Conservation (phyloP, 2,329 filamentous ascomycete genomes). For the Paecilomyces dactylethromorphus region DNA sequence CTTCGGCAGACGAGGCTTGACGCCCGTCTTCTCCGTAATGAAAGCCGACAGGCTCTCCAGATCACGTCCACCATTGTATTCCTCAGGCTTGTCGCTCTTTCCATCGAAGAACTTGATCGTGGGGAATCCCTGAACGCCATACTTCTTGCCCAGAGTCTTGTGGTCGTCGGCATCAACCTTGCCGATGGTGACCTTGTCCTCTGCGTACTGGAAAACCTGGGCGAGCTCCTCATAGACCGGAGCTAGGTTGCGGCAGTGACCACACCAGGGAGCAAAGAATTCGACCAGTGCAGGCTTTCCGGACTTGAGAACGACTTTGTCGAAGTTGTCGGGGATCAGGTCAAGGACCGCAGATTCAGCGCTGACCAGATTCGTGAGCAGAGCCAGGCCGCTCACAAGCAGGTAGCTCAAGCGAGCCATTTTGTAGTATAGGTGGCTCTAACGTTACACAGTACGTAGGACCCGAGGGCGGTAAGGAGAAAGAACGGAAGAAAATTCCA, state of each 20-base stretch:
- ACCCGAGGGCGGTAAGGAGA: neutral
- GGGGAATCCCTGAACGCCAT: constrained; percentile 88
- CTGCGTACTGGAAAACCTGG: constrained; percentile 61
- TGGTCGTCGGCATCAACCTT: constrained; percentile 95
- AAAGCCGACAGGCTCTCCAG: constrained; percentile 77
- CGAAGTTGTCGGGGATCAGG: constrained; percentile 85
- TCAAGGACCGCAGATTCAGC: constrained; percentile 80
- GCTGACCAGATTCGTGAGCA: constrained; percentile 49
- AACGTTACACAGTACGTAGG: neutral
- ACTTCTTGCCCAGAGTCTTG: constrained; percentile 74
- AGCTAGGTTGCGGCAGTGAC: constrained; percentile 96
- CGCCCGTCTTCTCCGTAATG: constrained; percentile 77
- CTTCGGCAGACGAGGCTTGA: constrained; percentile 62
- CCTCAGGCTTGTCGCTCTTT: constrained; percentile 74
- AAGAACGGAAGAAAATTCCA: neutral
- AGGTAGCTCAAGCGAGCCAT: constrained; percentile 43
- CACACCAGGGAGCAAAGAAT: constrained; percentile 98
- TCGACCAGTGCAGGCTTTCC: constrained; percentile 95
- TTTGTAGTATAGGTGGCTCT: constrained; percentile 10
- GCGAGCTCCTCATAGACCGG: constrained; percentile 92
- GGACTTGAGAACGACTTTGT: constrained; percentile 78
- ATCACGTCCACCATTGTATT: constrained; percentile 83
- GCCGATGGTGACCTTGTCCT: constrained; percentile 76
- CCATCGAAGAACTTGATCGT: constrained; percentile 98
- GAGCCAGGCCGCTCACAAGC: constrained; percentile 40